Conservation (phyloP, 495 filamentous ascomycete genomes). For the Daldinia childiae region DNA sequence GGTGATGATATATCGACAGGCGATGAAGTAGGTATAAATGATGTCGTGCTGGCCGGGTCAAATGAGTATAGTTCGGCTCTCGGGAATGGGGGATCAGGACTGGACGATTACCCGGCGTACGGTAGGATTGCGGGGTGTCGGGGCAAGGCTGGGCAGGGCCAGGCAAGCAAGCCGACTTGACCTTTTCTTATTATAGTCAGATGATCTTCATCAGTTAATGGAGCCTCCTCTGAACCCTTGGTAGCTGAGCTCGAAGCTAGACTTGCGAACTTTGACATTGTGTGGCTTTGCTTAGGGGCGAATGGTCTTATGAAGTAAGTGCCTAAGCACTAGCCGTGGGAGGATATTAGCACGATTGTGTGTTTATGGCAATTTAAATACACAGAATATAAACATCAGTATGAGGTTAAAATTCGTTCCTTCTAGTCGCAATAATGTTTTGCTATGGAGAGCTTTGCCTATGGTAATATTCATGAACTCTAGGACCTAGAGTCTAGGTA, state of each 20-base stretch:
- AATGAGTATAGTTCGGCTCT: constrained; percentile 35
- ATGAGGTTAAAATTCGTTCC: neutral
- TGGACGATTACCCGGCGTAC: constrained; percentile 17
- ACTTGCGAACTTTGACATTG: constrained; percentile 2
- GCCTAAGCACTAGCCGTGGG: neutral
- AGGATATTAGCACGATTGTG: neutral
- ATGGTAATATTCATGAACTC: neutral
- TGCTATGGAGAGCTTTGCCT: neutral
- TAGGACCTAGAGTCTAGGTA: no score
- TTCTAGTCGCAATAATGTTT: neutral
- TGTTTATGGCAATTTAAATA: neutral
- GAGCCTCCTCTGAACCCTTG: constrained; percentile 25
- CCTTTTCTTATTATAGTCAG: constrained; percentile 25
- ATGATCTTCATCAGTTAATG: constrained; percentile 30
- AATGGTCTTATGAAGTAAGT: neutral
- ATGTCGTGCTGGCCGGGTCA: constrained; percentile 33
- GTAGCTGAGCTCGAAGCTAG: constrained; percentile 13
- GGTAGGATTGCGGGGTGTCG: constrained; percentile 35
- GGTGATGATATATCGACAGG: neutral
- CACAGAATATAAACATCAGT: neutral
- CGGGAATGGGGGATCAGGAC: constrained; percentile 27
- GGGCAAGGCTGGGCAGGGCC: constrained; percentile 18
- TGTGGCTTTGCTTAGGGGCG: neutral
- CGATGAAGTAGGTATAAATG: constrained; percentile 24
- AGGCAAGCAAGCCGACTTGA: constrained; percentile 26